These are phyloP conservation scores for Peronospora farinosa DNA, from an alignment of 352 stramenopile species.

Conservation along the genomic window DNA sequence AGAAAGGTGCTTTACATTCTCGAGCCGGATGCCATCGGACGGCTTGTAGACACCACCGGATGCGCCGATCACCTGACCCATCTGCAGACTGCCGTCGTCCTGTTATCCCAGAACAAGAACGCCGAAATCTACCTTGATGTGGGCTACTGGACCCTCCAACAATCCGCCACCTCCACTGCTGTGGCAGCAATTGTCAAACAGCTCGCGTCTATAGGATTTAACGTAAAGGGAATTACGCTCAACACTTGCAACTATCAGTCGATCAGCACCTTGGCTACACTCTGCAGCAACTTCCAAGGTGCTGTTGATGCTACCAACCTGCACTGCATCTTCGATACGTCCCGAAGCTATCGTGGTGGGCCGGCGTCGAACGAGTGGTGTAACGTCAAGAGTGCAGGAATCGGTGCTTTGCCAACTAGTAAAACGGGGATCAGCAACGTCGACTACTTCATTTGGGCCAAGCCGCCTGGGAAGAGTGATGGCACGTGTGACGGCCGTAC, in stretches of 20 bases:
- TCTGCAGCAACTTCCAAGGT: constrained; percentile 58
- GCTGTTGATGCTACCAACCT: constrained; percentile 34
- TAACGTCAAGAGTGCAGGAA: constrained; percentile 54
- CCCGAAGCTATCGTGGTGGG: constrained; percentile 45
- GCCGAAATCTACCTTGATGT: constrained; percentile 70
- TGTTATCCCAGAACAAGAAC: constrained; percentile 56
- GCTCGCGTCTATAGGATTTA: constrained; percentile 21
- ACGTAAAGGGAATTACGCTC: constrained; percentile 48
- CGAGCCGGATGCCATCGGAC: constrained; percentile 57
- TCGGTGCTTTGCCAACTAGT: constrained; percentile 46
- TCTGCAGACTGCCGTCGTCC: constrained; percentile 38
- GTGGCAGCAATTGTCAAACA: constrained; percentile 40
- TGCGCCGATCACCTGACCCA: constrained; percentile 45
- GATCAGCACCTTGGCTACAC: constrained; percentile 33
- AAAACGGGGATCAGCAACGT: constrained; percentile 48
- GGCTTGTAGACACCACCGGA: constrained; percentile 32
- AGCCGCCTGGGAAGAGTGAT: constrained; percentile 59
- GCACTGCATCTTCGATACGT: constrained; percentile 61
- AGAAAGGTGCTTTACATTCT: constrained; percentile 65
- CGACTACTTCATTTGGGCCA: constrained; percentile 73
- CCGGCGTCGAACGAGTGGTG: constrained; percentile 56
- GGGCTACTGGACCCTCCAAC: constrained; percentile 53
- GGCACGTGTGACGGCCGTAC: constrained; percentile 42
- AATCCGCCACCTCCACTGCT: constrained; percentile 10
- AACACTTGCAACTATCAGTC: constrained; percentile 80